phyloP scores from a whole-genome alignment of 306 rosid genomes.

The Cucurbita ficifolia region DNA sequence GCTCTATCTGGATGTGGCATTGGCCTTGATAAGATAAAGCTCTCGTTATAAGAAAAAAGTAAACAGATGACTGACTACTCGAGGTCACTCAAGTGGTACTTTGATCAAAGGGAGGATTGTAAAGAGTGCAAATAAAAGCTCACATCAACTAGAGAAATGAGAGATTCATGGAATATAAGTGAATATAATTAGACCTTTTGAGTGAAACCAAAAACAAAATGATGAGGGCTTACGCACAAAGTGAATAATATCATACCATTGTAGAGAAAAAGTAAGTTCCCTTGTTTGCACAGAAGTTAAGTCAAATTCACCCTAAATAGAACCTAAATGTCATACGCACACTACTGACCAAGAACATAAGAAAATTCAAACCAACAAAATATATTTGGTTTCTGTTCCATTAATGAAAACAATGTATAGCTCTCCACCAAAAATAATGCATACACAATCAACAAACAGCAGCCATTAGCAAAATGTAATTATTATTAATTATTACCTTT shows the following conservation, averaged over 20 bases:
- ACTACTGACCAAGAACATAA: background rate
- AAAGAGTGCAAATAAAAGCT: background rate
- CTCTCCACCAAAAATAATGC: background rate
- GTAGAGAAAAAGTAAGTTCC: too few species aligned
- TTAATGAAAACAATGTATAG: background rate
- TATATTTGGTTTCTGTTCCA: background rate
- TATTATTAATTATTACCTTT: conserved; percentile 43
- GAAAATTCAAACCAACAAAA: background rate
- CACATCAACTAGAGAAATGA: background rate
- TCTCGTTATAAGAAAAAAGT: too few species aligned
- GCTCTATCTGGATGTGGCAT: too few species aligned
- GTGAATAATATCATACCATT: background rate
- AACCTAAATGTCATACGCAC: background rate
- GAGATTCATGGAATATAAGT: background rate
- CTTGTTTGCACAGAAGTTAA: too few species aligned
- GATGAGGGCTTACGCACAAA: background rate
- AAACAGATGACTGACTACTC: too few species aligned
- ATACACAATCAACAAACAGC: background rate
- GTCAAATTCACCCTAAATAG: background rate
- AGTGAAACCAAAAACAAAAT: background rate
- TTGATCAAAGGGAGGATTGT: too few species aligned
- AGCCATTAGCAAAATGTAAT: background rate
- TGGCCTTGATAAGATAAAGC: too few species aligned
- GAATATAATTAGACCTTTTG: background rate
- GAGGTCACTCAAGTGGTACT: too few species aligned